Conservation (phyloP, 257 asterid genomes). For the Scutellaria barbata region DNA sequence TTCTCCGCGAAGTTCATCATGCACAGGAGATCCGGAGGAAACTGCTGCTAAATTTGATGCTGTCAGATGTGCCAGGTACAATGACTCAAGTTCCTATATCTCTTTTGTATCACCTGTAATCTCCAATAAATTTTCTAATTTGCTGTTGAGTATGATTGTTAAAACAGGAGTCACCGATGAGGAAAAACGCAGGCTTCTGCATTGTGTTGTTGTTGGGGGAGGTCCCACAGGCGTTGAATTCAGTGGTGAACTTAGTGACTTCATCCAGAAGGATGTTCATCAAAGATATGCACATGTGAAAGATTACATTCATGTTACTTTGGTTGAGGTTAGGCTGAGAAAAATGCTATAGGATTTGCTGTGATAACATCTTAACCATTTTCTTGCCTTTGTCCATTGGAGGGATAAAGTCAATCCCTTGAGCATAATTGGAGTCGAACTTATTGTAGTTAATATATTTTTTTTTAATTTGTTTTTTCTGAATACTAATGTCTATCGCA, state of each 20-base stretch:
- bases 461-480: not conserved
- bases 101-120: conserved; percentile 1
- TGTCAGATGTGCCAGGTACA: conserved; percentile 92
- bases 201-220: conserved; percentile 97
- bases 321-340: conserved; percentile 75
- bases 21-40: conserved; percentile 97
- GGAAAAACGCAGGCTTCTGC: conserved; percentile 87
- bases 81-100: conserved; percentile 22
- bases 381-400: conserved; percentile 19
- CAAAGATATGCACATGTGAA: conserved; percentile 90
- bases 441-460: conserved; percentile 15
- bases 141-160: conserved; percentile 21
- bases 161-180: conserved; percentile 77
- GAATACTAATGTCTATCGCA: conserved; percentile 13
- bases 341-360: conserved; percentile 2
- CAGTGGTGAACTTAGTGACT: conserved; percentile 98
- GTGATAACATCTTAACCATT: conserved; percentile 11
- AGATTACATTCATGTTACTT: conserved; percentile 84
- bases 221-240: conserved; percentile 99
- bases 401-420: conserved; percentile 12
- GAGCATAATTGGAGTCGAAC: conserved; percentile 22
- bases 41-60: conserved; percentile 85
- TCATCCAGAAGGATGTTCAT: conserved; percentile 83
- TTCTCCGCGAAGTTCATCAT: conserved; percentile 96
- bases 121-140: not conserved